Evolutionary conservation across 108 stramenopile species (phyloP), one percentile per base, ranked within the genome.

Genomic region (Skeletonema costatum): DNA sequence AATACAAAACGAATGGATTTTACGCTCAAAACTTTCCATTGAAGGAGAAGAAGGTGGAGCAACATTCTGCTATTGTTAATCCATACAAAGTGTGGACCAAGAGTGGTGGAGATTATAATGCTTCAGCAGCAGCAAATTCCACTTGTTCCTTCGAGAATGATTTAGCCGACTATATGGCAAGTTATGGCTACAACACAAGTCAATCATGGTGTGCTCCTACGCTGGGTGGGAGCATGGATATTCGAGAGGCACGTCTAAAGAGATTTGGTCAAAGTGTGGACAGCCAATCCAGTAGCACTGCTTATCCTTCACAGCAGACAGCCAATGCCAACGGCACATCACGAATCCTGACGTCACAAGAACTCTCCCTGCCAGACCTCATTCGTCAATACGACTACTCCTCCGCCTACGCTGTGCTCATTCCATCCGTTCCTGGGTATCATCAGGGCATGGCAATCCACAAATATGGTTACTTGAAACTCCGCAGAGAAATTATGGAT

Each of bases 361-460:
- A 56, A 8, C 25, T 74, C 51, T 65, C 73, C 25, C 66, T 78
- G 42, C n/a, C 71, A 14, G 60, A 63, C 16, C 77, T 78, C 17
- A 59, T 95, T 14, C 72, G 83, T 32, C 71, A 73, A 64, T 95
- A 90, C 70, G 90, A 93, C 62, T 95, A 86, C 74, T 88, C 90
- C 5, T 74, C 67, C 0, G 92, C 92, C 56, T 80, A 82, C 50
- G 94, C 69, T 16, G 77, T 88, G 2, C 66, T 95, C 44, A 82
- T 95, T 30, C 90, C 94, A 25, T 93, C 92, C n/a, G 80, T 82
- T 44, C 94, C 94, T 4, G 94, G 94, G 6, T 86, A 82, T 48
- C 89, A 91, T 58, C 16, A 2, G 30, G 35, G 30, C 46, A n/a
- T 58, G 30, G 11, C 12, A 6, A 48, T 67, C 11, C 42, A 77